phyloP scores from a whole-genome alignment of 345 rosid species.

The thale cress (Arabidopsis thaliana) region DNA sequence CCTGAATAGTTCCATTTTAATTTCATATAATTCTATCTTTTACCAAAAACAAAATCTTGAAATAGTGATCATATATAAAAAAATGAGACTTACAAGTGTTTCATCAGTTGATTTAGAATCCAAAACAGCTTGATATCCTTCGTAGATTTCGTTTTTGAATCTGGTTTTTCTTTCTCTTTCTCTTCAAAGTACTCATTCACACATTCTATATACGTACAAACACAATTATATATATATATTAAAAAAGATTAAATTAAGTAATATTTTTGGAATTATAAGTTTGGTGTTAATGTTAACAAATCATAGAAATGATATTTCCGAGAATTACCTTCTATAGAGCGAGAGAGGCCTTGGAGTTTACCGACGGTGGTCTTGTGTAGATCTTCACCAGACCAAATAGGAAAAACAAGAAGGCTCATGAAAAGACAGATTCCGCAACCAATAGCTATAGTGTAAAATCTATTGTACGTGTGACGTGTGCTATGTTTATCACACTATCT shows the following conservation, averaged over 20 bases:
- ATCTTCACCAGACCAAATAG: slow-evolving; percentile 90
- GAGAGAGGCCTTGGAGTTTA: slow-evolving; percentile 81
- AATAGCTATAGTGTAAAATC: slow-evolving; percentile 68
- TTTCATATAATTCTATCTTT: too few relatives aligned
- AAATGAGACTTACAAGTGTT: slow-evolving; percentile 54
- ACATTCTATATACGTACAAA: slow-evolving; percentile 56
- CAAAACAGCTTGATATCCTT: slow-evolving; percentile 74
- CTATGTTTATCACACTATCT: slow-evolving; percentile 62
- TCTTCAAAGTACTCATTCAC: slow-evolving; percentile 72
- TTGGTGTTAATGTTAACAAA: background rate
- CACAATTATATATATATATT: background rate
- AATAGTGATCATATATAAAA: background rate
- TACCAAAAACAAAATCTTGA: too few relatives aligned
- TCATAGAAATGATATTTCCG: too few relatives aligned
- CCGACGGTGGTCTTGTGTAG: slow-evolving; percentile 70
- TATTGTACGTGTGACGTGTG: too few relatives aligned
- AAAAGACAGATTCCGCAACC: slow-evolving; percentile 83
- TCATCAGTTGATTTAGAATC: slow-evolving; percentile 85
- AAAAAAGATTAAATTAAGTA: too few relatives aligned
- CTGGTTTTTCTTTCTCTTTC: slow-evolving; percentile 43
- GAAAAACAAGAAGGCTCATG: slow-evolving; percentile 73
- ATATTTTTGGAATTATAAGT: too few relatives aligned
- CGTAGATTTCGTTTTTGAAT: slow-evolving; percentile 60
- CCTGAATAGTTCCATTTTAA: slow-evolving; percentile 44
- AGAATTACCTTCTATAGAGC: slow-evolving; percentile 67